Percentiles rank a stretch among this genome's conserved stretches.
Evolutionary conservation across 2,329 filamentous ascomycete species (phyloP).

Genomic region (Claviceps digitariae): DNA sequence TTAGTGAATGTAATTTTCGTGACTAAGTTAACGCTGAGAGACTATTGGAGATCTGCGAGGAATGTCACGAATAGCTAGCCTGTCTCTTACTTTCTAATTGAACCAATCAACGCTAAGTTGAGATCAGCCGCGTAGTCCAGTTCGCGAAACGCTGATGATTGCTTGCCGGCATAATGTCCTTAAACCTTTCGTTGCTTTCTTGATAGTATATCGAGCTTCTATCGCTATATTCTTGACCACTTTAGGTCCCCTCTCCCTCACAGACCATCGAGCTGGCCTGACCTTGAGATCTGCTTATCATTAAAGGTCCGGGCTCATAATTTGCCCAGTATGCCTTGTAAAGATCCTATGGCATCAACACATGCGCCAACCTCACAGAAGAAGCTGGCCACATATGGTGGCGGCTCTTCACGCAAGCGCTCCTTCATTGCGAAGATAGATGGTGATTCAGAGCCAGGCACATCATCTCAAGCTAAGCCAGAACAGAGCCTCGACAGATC

Average conservation of each 20-base stretch:
- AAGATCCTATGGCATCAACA: constrained; percentile 1
- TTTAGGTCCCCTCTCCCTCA: background rate
- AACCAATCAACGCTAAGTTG: background rate
- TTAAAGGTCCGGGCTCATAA: background rate
- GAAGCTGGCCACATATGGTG: constrained; percentile 1
- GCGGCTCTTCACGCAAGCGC: constrained; percentile 1
- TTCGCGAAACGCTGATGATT: background rate
- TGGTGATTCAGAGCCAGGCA: background rate
- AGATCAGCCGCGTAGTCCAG: background rate
- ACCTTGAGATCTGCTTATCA: no score
- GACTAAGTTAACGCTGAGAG: no score
- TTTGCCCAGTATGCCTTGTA: background rate
- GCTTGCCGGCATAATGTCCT: background rate
- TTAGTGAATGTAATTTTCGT: no score
- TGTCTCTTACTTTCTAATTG: background rate
- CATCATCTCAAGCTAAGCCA: background rate
- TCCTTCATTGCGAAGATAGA: background rate
- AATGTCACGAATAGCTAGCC: no score
- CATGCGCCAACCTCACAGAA: constrained; percentile 1
- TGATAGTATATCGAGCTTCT: background rate
- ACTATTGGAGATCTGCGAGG: no score
- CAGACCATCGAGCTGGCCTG: no score
- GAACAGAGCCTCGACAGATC: background rate
- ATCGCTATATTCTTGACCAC: background rate
- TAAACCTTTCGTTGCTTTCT: background rate